Conservation (phyloP, 1,284 basidiomycete genomes). For the Papiliotrema nemorosa region DNA sequence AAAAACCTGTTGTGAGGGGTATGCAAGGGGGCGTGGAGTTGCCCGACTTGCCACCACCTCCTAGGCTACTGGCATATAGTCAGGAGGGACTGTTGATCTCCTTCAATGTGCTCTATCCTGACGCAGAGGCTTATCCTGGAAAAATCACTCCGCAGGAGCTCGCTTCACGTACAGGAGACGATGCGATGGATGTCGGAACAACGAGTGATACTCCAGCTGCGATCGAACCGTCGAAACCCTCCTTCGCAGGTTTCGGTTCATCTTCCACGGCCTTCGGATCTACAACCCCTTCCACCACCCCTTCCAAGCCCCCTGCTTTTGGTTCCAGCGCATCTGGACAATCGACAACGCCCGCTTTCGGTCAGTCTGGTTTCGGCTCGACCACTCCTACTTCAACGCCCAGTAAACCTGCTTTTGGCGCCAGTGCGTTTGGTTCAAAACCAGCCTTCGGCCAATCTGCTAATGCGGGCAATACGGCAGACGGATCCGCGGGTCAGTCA, state of each 20-base stretch:
- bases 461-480: too few species aligned
- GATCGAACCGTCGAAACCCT: slow-evolving; percentile 10
- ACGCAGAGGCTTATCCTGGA: slow-evolving; percentile 46
- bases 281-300: slow-evolving; percentile 5
- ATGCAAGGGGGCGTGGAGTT: slow-evolving; percentile 51
- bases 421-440: too few species aligned
- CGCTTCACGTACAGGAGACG: background rate
- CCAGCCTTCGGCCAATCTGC: background rate
- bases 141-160: slow-evolving; percentile 38
- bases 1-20: slow-evolving; percentile 46
- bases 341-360: slow-evolving; percentile 1
- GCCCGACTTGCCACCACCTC: slow-evolving; percentile 50
- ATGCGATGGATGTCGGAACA: slow-evolving; percentile 3
- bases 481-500: background rate
- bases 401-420: slow-evolving; percentile 5
- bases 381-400: slow-evolving; percentile 12
- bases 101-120: slow-evolving; percentile 52
- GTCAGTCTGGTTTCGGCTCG: slow-evolving; percentile 1
- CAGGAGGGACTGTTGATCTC: slow-evolving; percentile 54
- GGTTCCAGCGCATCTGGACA: background rate
- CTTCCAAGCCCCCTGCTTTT: slow-evolving; percentile 3
- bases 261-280: slow-evolving; percentile 10
- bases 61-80: slow-evolving; percentile 52
- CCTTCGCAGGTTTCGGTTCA: slow-evolving; percentile 13
- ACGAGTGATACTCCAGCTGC: background rate